Base-by-base conservation (phyloP, 192 early-diverging fungal genomes). In the Entomortierella parvispora region DNA sequence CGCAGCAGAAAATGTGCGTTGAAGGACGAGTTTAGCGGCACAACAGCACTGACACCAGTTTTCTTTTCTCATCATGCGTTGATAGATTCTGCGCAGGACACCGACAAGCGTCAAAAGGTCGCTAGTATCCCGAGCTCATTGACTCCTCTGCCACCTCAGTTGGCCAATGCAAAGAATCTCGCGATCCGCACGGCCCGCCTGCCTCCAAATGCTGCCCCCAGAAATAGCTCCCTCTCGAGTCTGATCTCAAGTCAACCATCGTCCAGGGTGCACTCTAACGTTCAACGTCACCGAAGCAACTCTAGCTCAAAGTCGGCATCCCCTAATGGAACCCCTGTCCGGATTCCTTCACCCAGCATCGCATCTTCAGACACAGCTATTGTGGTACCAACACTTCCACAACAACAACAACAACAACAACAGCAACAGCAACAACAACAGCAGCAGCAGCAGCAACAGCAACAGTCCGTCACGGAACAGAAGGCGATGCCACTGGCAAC, bases 151-250 rank as follows among this genome's bases (percentile, higher is more conserved):
- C 66, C 74, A 28, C 42, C 48, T 2, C 74, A 77, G 29, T 61
- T 77, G 18, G 65, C 65, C 25, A 54, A 56, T 44, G 65, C 65
- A 26, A 68, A 51, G 61, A 77, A 68, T 31, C 40, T 77, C 15
- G 74, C 74, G 42, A 68, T 77, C 31, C 74, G 71, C 15, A 65
- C 56, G 33, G 14, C 25, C 37, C 47, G 10, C 4, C 34, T 40
- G 50, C 56, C 1, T 44, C 43, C 11, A 7, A 32, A 6, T 44
- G 26, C 37, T 43, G 22, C 59, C 20, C 18, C 28, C 33, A 44
- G 29, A 2, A 55, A 55, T 26, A 50, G 28, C 29, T 22, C 54
- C 2, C 37, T 47, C 4, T 14, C 55, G 2, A 22, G 42, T 20
- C 29, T 55, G n/a, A 37, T 42, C 15, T 32, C 54, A n/a, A n/a